Evolutionary conservation across 345 rosid genomes (phyloP).

Genomic region (Brassica carinata): DNA sequence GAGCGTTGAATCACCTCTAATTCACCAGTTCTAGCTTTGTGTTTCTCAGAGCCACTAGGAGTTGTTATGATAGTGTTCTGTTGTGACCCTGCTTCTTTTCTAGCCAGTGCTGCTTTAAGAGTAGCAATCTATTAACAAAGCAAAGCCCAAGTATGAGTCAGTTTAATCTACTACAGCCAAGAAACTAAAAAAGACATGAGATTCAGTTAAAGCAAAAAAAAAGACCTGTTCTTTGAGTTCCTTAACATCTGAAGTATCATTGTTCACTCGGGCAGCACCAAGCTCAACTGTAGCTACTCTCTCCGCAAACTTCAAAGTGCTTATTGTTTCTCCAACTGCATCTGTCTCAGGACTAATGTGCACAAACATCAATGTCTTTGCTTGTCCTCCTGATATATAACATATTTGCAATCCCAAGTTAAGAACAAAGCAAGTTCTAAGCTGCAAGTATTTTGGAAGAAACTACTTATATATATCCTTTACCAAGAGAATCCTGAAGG

Average conservation of each 20-base stretch:
- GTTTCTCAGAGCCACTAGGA: slow-evolving; percentile 57
- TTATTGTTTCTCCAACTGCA: slow-evolving; percentile 85
- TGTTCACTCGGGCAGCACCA: slow-evolving; percentile 92
- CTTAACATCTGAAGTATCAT: slow-evolving; percentile 72
- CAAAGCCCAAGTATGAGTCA: slow-evolving; percentile 1
- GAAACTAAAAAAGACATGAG: background rate
- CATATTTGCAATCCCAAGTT: slow-evolving; percentile 25
- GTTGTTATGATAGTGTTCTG: slow-evolving; percentile 44
- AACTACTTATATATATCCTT: background rate
- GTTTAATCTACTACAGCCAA: background rate
- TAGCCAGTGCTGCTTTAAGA: slow-evolving; percentile 79
- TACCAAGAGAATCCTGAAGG: slow-evolving; percentile 97
- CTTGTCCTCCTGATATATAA: slow-evolving; percentile 81
- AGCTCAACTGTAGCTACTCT: slow-evolving; percentile 94
- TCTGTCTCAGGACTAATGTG: slow-evolving; percentile 94
- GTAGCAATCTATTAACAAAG: slow-evolving; percentile 59
- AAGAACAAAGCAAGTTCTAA: slow-evolving; percentile 3
- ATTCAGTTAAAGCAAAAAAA: slow-evolving; percentile 1
- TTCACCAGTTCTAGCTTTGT: slow-evolving; percentile 62
- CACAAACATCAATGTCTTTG: slow-evolving; percentile 96
- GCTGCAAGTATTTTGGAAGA: background rate
- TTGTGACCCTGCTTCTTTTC: slow-evolving; percentile 66
- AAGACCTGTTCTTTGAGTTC: slow-evolving; percentile 90
- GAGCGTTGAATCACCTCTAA: slow-evolving; percentile 58
- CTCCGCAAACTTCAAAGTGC: slow-evolving; percentile 97